phyloP scores from a whole-genome alignment of 1,284 basidiomycete genomes.

The Vanrija pseudolonga region DNA sequence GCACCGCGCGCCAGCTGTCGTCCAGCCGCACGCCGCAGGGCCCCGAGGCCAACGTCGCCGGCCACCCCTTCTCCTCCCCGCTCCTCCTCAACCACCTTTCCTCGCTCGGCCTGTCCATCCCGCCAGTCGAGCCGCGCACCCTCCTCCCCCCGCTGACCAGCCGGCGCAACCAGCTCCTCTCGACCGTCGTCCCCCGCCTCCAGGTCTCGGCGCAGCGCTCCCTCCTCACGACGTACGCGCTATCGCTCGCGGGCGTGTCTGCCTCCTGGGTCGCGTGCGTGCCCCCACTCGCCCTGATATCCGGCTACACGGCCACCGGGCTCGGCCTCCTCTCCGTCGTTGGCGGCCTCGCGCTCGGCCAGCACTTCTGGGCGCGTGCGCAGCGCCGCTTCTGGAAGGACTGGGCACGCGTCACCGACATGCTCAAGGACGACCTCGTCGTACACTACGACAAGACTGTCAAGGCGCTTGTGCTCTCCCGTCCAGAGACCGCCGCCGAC shows the following conservation, averaged over 20 bases:
- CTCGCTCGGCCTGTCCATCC: conserved; percentile 54
- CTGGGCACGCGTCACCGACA: conserved; percentile 64
- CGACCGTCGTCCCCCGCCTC: conserved; percentile 59
- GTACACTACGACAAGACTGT: conserved; percentile 53
- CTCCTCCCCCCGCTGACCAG: conserved; percentile 59
- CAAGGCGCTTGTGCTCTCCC: conserved; percentile 40
- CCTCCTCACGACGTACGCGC: conserved; percentile 53
- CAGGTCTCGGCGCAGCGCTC: conserved; percentile 65
- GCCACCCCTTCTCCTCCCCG: conserved; percentile 58
- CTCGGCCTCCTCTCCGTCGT: conserved; percentile 59
- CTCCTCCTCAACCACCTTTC: conserved; percentile 65
- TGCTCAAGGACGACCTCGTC: conserved; percentile 67
- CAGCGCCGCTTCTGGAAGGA: conserved; percentile 70
- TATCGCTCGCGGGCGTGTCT: conserved; percentile 47
- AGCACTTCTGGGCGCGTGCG: conserved; percentile 66
- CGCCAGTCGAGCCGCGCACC: conserved; percentile 54
- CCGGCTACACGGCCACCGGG: conserved; percentile 57
- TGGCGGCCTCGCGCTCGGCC: conserved; percentile 61
- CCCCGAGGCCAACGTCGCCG: conserved; percentile 38
- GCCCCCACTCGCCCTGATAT: conserved; percentile 24
- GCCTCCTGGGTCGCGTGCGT: conserved; percentile 45
- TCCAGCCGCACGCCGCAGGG: neutral
- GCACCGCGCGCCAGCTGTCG: conserved; percentile 29
- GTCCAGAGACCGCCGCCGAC: conserved; percentile 37
- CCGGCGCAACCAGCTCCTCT: conserved; percentile 60